Evolutionary conservation across 176 grass and related monocot species (phyloP), one percentile per base, ranked within the genome.

Genomic region (Carex littledalei): DNA sequence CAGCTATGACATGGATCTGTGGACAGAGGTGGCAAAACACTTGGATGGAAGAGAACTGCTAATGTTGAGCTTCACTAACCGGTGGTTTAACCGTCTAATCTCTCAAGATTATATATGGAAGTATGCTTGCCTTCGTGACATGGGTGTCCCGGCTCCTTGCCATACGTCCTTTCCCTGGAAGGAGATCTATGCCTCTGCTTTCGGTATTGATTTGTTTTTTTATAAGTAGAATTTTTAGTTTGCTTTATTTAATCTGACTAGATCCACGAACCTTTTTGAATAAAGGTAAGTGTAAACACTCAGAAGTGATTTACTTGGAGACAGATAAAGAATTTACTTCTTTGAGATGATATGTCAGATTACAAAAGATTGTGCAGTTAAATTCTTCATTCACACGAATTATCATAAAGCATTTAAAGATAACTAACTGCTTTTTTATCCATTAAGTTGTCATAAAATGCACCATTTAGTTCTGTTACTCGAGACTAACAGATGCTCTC

Each of bases 1-100:
- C 86, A 98, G 96, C 86, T 91, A 91, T 49, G 90, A 95, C 54
- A 67, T 78, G 80, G 96, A 98, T 82, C 24, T 92, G 12, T 98
- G 96, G 96, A 98, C 91, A 67, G 96, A 98, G 90, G 91, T 98
- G 24, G 91, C 93, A 76, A 98, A 92, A 87, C 84, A 92, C 84
- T 85, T 98, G 26, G 86, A 89, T 55, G 96, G 93, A 17, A 64
- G 14, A 31, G 93, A 98, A 88, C 89, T 98, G 64, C 78, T 90
- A 24, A 82, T 73, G 83, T 91, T 98, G 49, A 84, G 87, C 84
- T 12, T 39, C 13, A 84, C 81, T 84, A 87, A 91, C 76, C 86
- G 32, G 66, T 95, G 96, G 96, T 98, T 98, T 86, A 64, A 16
- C 82, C 85, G 54, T 80, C 88, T 95, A 35, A 63, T 95, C 63